phyloP scores from a whole-genome alignment of 441 rosid species.

The Adansonia grandidieri region DNA sequence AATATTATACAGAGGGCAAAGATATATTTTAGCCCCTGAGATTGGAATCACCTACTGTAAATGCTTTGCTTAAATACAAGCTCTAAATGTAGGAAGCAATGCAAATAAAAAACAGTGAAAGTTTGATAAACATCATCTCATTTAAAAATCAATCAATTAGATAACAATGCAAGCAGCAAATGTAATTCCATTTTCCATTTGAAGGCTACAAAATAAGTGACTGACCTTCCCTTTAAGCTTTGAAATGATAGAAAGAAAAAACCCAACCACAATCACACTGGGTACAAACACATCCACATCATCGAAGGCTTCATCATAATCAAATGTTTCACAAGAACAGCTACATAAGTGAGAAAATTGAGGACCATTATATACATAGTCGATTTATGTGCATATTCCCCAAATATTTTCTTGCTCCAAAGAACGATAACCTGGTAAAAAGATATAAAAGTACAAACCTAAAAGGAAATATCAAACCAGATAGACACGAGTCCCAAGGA shows the following conservation, averaged over 20 bases:
- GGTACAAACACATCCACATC: conserved; percentile 36
- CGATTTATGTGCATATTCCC: background rate
- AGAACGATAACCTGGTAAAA: no score
- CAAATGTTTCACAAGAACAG: conserved; percentile 49
- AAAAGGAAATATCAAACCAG: no score
- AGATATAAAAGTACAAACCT: no score
- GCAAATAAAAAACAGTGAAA: conserved; percentile 31
- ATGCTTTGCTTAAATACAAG: conserved; percentile 51
- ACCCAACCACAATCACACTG: conserved; percentile 70
- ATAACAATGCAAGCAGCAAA: conserved; percentile 23
- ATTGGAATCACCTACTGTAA: conserved; percentile 63
- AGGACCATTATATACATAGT: conserved; percentile 1
- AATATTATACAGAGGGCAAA: conserved; percentile 61
- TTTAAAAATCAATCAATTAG: conserved; percentile 21
- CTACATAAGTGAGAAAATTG: conserved; percentile 44
- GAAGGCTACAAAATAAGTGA: conserved; percentile 22
- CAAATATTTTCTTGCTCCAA: background rate
- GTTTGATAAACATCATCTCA: conserved; percentile 16
- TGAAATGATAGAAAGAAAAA: conserved; percentile 66
- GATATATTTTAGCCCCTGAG: conserved; percentile 68
- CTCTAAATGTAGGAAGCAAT: conserved; percentile 41
- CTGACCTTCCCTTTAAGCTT: conserved; percentile 66
- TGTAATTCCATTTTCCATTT: conserved; percentile 4
- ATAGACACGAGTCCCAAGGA: no score
- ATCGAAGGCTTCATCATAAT: conserved; percentile 39